Evolutionary conservation across 495 filamentous ascomycete genomes (phyloP), one percentile per base, ranked within the genome.

Genomic region (Aspergillus egyptiacus): DNA sequence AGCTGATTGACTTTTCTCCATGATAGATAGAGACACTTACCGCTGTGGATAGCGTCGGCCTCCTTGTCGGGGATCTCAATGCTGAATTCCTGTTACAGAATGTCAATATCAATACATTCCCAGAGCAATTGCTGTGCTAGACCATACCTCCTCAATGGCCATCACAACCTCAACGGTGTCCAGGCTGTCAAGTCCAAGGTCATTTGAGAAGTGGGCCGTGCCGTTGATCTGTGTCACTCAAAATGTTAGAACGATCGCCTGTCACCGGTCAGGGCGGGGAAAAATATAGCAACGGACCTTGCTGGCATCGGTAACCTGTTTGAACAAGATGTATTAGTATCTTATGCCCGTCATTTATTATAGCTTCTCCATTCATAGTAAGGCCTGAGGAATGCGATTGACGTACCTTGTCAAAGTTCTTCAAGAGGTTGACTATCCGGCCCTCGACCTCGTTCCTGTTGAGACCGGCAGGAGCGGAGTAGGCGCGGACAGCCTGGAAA

Each of bases 31-130:
- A 20, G 33, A 15, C n/a, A 78, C 91, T 56, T 90, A 96, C 91
- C 83, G 65, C 89, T 95, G 79, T 91, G 88, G 68, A 98, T 95
- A 55, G 80, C 78, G 74, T 98, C 93, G 55, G 93, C 94, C 63
- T 96, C 91, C 78, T 96, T 97, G 72, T 98, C 93, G 55, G 93
- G 94, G 69, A 98, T 98, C 81, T 98, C 93, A 73, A 98, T 93
- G 82, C 90, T 96, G 74, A 98, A 98, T 70, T 98, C 93, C 91
- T 97, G 64, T 68, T 58, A 39, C 7, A 13, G 19, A 28, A 20
- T 43, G 53, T 56, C 43, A 50, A 35, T 55, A 31, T 32, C 22
- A 28, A 25, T 20, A 1, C 20, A 20, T n/a, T 23, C 17, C 37
- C 14, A 11, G 32, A 25, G 49, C 52, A 59, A 44, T 36, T 32